Conservation (phyloP, 345 rosid genomes). For the Salix exigua region DNA sequence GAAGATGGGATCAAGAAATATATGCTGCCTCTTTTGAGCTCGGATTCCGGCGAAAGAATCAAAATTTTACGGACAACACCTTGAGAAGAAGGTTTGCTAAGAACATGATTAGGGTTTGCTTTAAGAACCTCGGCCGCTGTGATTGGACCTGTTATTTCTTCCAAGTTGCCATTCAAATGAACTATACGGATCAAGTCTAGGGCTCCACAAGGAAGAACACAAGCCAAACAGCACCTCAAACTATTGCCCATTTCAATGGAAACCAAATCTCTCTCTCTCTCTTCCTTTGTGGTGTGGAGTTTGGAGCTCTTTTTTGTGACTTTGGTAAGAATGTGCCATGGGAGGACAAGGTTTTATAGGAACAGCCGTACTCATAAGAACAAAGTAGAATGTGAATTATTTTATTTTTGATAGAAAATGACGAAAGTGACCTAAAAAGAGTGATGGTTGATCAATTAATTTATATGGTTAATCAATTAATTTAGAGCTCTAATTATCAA, state of each 20-base stretch:
- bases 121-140: conserved; percentile 77
- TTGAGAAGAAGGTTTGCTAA: conserved; percentile 78
- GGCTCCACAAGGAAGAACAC: conserved; percentile 94
- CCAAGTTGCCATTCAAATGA: conserved; percentile 75
- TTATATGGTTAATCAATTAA: not conserved
- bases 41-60: conserved; percentile 76
- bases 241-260: conserved; percentile 67
- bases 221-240: conserved; percentile 85
- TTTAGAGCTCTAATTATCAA: not conserved
- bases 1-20: conserved; percentile 76
- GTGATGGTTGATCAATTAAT: not conserved
- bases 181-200: conserved; percentile 90
- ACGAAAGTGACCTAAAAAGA: conserved; percentile 3
- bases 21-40: conserved; percentile 85
- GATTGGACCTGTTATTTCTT: conserved; percentile 67
- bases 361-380: conserved; percentile 13
- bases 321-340: conserved; percentile 3
- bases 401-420: not conserved
- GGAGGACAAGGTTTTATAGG: conserved; percentile 27
- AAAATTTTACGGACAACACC: conserved; percentile 68
- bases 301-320: not conserved
- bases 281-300: not conserved
- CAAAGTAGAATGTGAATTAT: not conserved
- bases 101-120: conserved; percentile 76
- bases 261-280: not conserved